phyloP scores from a whole-genome alignment of 805 yeast genomes.

The Clavispora fructus region DNA sequence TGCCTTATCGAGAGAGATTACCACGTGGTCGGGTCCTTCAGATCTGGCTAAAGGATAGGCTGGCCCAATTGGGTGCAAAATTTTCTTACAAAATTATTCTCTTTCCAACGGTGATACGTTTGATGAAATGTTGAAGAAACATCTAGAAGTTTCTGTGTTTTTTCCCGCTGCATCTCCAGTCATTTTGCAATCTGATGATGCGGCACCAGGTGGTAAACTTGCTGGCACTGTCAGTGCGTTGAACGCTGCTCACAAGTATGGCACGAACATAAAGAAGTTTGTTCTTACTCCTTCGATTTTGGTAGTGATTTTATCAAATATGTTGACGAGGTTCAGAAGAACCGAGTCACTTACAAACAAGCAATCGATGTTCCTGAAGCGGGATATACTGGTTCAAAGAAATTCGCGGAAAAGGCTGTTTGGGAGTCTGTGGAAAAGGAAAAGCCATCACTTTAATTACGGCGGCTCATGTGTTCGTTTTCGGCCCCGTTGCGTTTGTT shows the following conservation, averaged over 20 bases:
- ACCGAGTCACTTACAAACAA: constrained; percentile 47
- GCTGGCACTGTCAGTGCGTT: constrained; percentile 13
- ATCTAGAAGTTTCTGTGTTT: constrained; percentile 49
- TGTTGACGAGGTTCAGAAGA: constrained; percentile 33
- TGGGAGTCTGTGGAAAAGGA: constrained; percentile 46
- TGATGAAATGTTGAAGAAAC: constrained; percentile 38
- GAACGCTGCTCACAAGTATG: constrained; percentile 8
- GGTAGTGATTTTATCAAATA: background rate
- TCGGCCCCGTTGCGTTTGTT: constrained; percentile 50
- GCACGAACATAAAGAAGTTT: constrained; percentile 8
- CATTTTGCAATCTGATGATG: constrained; percentile 37
- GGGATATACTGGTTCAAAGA: constrained; percentile 4
- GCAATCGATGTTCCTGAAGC: constrained; percentile 5
- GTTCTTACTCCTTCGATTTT: constrained; percentile 10
- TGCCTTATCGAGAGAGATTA: background rate
- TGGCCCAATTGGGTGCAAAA: background rate
- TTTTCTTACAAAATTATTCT: background rate
- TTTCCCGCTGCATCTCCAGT: constrained; percentile 62
- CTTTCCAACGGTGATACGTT: constrained; percentile 15
- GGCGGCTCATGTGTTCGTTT: constrained; percentile 40
- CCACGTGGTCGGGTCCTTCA: constrained; percentile 1
- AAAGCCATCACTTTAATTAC: constrained; percentile 33
- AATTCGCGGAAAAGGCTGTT: constrained; percentile 20
- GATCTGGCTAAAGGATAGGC: background rate
- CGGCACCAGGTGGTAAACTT: constrained; percentile 46